Evolutionary conservation across 805 yeast genomes (phyloP).

Genomic region (Kuraishia piskuri): DNA sequence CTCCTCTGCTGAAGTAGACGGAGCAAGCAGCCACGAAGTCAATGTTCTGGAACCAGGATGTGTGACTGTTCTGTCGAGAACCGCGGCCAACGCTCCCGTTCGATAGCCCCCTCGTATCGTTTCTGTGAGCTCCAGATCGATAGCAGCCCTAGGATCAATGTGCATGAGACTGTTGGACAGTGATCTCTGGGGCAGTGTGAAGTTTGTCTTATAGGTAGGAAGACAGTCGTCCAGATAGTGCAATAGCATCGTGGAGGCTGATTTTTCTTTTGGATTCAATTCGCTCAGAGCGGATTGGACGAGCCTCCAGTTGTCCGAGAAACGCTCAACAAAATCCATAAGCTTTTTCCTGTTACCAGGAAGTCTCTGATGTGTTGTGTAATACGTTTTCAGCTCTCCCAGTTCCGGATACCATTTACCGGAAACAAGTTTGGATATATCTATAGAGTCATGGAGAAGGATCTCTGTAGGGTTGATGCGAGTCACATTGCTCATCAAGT

Average conservation of each 20-base stretch:
- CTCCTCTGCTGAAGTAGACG: conserved; percentile 51
- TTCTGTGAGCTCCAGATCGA: conserved; percentile 62
- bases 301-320: conserved; percentile 23
- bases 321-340: conserved; percentile 28
- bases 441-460: conserved; percentile 41
- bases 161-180: conserved; percentile 49
- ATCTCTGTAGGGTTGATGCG: conserved; percentile 81
- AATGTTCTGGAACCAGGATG: conserved; percentile 75
- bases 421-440: conserved; percentile 26
- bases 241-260: conserved; percentile 55
- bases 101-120: conserved; percentile 48
- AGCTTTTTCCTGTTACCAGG: conserved; percentile 32
- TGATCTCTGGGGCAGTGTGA: conserved; percentile 60
- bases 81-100: conserved; percentile 65
- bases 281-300: conserved; percentile 18
- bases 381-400: conserved; percentile 50
- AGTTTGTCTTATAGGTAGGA: conserved; percentile 55
- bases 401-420: conserved; percentile 52
- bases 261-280: conserved; percentile 39
- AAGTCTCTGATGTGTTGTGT: conserved; percentile 42
- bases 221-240: conserved; percentile 66
- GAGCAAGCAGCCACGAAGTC: conserved; percentile 76
- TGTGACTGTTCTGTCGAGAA: conserved; percentile 68
- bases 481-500: conserved; percentile 61
- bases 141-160: conserved; percentile 73